These are phyloP conservation scores for Aspergillus hiratsukae DNA, from an alignment of 2,329 filamentous ascomycete species.

Conservation along the genomic window DNA sequence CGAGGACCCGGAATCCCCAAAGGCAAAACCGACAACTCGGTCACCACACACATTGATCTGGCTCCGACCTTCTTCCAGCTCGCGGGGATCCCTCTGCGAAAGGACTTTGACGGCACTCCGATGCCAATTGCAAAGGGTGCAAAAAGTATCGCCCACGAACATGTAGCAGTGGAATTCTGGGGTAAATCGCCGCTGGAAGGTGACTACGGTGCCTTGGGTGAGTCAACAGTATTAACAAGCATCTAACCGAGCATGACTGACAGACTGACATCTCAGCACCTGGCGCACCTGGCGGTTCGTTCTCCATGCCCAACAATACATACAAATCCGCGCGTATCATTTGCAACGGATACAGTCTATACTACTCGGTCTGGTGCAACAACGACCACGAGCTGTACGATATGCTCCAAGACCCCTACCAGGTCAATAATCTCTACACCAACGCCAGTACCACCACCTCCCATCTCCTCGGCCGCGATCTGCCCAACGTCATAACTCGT, in stretches of 20 bases:
- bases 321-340: slow-evolving; percentile 39
- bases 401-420: slow-evolving; percentile 32
- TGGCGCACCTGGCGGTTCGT: slow-evolving; percentile 13
- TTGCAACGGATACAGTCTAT: slow-evolving; percentile 33
- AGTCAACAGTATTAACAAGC: neutral
- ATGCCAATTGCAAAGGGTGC: slow-evolving; percentile 40
- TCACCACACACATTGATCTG: slow-evolving; percentile 61
- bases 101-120: slow-evolving; percentile 55
- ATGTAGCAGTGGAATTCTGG: slow-evolving; percentile 58
- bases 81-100: slow-evolving; percentile 37
- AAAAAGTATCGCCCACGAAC: slow-evolving; percentile 43
- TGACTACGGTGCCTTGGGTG: slow-evolving; percentile 24
- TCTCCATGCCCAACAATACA: slow-evolving; percentile 30
- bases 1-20: slow-evolving; percentile 53
- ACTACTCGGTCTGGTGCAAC: slow-evolving; percentile 41
- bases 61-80: slow-evolving; percentile 55
- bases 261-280: slow-evolving; percentile 1
- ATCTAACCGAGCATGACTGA: neutral
- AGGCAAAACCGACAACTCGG: slow-evolving; percentile 40
- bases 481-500: slow-evolving; percentile 20
- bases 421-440: slow-evolving; percentile 32
- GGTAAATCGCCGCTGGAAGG: slow-evolving; percentile 36
- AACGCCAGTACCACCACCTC: neutral
- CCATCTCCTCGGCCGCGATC: slow-evolving; percentile 17
- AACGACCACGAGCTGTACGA: slow-evolving; percentile 41